A percentile compares a stretch with the other conserved stretches of the same genome.
Evolutionary conservation across 495 filamentous ascomycete genomes (phyloP).

Genomic region (Chaetomium tenue): DNA sequence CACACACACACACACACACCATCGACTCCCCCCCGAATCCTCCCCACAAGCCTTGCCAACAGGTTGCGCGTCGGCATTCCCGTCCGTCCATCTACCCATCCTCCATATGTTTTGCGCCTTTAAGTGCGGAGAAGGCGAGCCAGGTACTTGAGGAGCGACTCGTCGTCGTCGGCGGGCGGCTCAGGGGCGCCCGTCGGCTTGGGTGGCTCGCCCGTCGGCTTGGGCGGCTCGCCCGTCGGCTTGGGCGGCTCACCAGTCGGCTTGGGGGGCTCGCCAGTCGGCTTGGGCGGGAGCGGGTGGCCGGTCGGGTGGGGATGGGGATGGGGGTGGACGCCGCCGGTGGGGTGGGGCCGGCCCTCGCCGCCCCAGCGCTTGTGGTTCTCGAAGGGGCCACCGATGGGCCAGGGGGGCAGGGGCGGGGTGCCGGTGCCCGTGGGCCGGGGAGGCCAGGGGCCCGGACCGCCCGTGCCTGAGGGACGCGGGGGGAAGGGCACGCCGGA

Average conservation of each 20-base stretch:
- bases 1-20: too few relatives aligned
- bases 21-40: too few relatives aligned
- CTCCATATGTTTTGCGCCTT: too few relatives aligned
- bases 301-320: neutral
- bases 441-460: slow-evolving; percentile 7
- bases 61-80: too few relatives aligned
- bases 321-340: too few relatives aligned
- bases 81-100: too few relatives aligned
- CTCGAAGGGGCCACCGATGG: neutral
- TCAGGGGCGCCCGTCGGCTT: neutral
- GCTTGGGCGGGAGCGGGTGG: neutral
- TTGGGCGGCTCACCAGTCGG: neutral
- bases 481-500: neutral
- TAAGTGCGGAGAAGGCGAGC: too few relatives aligned
- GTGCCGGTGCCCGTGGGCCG: slow-evolving; percentile 3
- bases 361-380: slow-evolving; percentile 6
- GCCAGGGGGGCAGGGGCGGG: slow-evolving; percentile 9
- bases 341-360: neutral
- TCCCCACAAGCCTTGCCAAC: too few relatives aligned
- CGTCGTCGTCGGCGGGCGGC: too few relatives aligned
- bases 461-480: neutral
- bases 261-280: neutral
- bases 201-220: neutral
- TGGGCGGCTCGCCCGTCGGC: neutral
- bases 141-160: too few relatives aligned